A percentile compares a stretch with the other conserved stretches of the same genome.
Conservation (phyloP, 1,139 yeast species). For the Pichia sp. region DNA sequence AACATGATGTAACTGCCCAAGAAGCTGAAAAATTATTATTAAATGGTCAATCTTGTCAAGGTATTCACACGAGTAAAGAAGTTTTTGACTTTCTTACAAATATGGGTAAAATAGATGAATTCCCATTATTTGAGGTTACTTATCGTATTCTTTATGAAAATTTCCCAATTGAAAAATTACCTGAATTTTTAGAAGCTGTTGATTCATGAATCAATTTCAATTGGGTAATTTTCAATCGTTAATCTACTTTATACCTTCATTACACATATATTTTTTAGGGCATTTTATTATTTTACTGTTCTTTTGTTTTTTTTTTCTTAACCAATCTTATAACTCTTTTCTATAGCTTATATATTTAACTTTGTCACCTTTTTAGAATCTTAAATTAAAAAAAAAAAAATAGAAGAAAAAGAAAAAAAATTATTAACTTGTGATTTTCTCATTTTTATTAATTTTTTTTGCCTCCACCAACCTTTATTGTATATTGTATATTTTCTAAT, state of each 20-base stretch:
- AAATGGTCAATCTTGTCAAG: conserved; percentile 94
- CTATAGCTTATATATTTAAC: too few relatives aligned
- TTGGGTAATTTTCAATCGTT: background rate
- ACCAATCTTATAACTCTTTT: too few relatives aligned
- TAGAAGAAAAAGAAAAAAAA: too few relatives aligned
- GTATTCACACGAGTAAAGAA: conserved; percentile 81
- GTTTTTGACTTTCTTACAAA: conserved; percentile 74
- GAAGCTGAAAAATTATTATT: conserved; percentile 76
- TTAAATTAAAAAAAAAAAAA: too few relatives aligned
- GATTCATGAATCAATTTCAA: conserved; percentile 19
- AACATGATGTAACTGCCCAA: conserved; percentile 61
- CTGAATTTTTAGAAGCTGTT: conserved; percentile 48
- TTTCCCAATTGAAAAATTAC: conserved; percentile 57
- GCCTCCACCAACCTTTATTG: too few relatives aligned
- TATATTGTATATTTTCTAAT: too few relatives aligned
- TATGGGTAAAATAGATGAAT: conserved; percentile 57
- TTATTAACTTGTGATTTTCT: too few relatives aligned
- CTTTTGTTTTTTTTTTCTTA: too few relatives aligned
- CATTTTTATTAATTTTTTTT: too few relatives aligned
- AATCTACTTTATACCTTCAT: background rate
- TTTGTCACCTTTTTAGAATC: too few relatives aligned
- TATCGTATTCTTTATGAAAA: conserved; percentile 74
- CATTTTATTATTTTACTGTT: too few relatives aligned
- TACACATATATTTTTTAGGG: background rate
- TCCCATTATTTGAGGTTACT: conserved; percentile 84